Evolutionary conservation across 768 basidiomycete species (phyloP).

Genomic region (Suillus plorans): DNA sequence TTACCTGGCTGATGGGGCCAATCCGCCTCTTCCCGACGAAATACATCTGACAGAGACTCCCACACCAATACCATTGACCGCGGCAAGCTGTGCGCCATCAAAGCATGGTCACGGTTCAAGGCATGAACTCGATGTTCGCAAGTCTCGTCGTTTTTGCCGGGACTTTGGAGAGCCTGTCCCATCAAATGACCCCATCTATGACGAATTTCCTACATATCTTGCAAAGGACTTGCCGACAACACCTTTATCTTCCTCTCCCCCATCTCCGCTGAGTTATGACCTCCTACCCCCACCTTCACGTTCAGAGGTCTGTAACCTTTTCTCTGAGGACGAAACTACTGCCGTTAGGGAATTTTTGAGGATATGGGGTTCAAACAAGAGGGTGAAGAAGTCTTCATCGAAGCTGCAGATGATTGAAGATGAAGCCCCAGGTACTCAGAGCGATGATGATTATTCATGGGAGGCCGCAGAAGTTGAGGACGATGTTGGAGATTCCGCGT

Average conservation of each 20-base stretch:
- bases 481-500: slow-evolving; percentile 14
- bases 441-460: slow-evolving; percentile 17
- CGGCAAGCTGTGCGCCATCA: neutral
- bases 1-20: neutral
- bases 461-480: slow-evolving; percentile 10
- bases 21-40: neutral
- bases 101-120: neutral
- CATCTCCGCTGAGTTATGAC: neutral
- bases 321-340: slow-evolving; percentile 16
- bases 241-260: neutral
- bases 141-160: slow-evolving; percentile 13
- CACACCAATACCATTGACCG: neutral
- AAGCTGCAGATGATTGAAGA: slow-evolving; percentile 6
- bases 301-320: neutral
- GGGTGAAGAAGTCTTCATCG: slow-evolving; percentile 12
- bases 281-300: slow-evolving; percentile 6
- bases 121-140: neutral
- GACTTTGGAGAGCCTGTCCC: slow-evolving; percentile 3
- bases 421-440: neutral
- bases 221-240: neutral
- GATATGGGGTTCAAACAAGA: slow-evolving; percentile 13
- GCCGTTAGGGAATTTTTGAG: slow-evolving; percentile 17
- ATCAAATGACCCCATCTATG: neutral
- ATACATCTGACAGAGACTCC: neutral
- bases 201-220: neutral